Conservation (phyloP, 768 basidiomycete species). For the Gautieria morchelliformis region DNA sequence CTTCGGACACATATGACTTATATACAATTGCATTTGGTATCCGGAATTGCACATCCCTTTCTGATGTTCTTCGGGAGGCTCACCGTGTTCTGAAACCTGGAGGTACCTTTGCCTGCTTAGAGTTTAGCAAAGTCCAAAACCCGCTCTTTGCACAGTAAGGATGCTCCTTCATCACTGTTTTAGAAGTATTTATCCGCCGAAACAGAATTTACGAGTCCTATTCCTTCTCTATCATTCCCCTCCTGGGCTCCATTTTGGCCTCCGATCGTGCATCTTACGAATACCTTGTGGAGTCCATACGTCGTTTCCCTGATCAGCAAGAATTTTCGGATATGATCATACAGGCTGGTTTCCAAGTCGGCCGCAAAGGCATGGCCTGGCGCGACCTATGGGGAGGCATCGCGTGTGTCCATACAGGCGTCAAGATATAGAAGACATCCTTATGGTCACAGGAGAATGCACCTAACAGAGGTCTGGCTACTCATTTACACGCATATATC, state of each 20-base stretch:
- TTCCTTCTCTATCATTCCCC: constrained; percentile 91
- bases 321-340: constrained; percentile 86
- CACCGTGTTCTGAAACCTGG: constrained; percentile 93
- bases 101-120: constrained; percentile 89
- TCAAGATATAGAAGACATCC: constrained; percentile 50
- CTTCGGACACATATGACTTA: constrained; percentile 79
- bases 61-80: constrained; percentile 80
- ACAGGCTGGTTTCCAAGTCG: constrained; percentile 74
- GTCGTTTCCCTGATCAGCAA: constrained; percentile 80
- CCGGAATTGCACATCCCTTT: constrained; percentile 90
- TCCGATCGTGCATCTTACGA: constrained; percentile 93
- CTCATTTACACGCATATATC: no score
- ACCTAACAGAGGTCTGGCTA: no score
- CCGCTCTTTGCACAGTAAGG: constrained; percentile 80
- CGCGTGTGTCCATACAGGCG: constrained; percentile 75
- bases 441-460: background rate
- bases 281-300: constrained; percentile 96
- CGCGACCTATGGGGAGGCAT: constrained; percentile 81
- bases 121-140: constrained; percentile 90
- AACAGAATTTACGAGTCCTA: constrained; percentile 85
- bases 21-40: constrained; percentile 99
- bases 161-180: background rate
- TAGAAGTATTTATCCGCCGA: background rate
- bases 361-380: constrained; percentile 78
- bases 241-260: constrained; percentile 93